Evolutionary conservation across 352 stramenopile genomes (phyloP).

Genomic region (Phytophthora brassicae): DNA sequence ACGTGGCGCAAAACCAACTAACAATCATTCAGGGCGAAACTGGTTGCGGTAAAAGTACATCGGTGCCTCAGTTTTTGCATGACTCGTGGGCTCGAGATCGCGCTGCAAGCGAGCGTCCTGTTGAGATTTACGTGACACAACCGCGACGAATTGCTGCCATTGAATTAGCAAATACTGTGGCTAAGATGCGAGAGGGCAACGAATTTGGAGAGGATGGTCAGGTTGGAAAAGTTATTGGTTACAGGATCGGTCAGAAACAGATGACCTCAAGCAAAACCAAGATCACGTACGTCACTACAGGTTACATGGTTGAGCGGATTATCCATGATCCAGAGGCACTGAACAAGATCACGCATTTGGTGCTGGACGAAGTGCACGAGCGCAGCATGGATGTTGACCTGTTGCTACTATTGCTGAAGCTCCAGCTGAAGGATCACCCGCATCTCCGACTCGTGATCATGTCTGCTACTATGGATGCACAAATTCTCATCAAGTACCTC

Average conservation of each 20-base stretch:
- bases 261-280: slow-evolving; percentile 87
- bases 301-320: slow-evolving; percentile 95
- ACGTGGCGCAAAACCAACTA: slow-evolving; percentile 80
- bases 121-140: slow-evolving; percentile 97
- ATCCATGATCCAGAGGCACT: slow-evolving; percentile 92
- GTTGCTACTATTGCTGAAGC: slow-evolving; percentile 90
- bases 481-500: slow-evolving; percentile 91
- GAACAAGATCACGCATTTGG: slow-evolving; percentile 90
- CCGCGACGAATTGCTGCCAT: slow-evolving; percentile 93
- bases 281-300: slow-evolving; percentile 97
- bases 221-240: slow-evolving; percentile 73
- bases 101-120: slow-evolving; percentile 39
- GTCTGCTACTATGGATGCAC: slow-evolving; percentile 94
- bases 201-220: slow-evolving; percentile 63
- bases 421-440: slow-evolving; percentile 59
- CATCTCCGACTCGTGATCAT: slow-evolving; percentile 94
- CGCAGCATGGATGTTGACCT: slow-evolving; percentile 96
- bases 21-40: slow-evolving; percentile 94
- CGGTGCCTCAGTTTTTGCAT: slow-evolving; percentile 94
- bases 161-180: slow-evolving; percentile 89
- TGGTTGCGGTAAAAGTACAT: slow-evolving; percentile 96
- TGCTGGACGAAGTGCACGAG: slow-evolving; percentile 96
- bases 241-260: slow-evolving; percentile 91
- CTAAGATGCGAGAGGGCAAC: slow-evolving; percentile 88
- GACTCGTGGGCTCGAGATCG: slow-evolving; percentile 52